Percentiles rank a stretch among this genome's conserved stretches.
Evolutionary conservation across 2,329 filamentous ascomycete genomes (phyloP).

Genomic region (Penicillium griseofulvum): DNA sequence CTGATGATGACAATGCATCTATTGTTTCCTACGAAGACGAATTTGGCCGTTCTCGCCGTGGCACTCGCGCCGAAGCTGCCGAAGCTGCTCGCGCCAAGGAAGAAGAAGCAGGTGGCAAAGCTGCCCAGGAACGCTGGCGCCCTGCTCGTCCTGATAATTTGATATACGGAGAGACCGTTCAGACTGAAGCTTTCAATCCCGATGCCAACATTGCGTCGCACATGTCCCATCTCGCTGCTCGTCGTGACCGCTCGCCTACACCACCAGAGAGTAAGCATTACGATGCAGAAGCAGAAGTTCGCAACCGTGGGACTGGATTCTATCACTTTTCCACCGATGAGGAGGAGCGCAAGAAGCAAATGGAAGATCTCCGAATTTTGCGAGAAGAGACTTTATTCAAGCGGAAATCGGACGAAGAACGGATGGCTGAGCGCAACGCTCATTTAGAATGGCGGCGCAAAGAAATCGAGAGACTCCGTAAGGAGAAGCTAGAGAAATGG

Average conservation of each 20-base stretch:
- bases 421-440: conserved; percentile 57
- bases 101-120: conserved; percentile 20
- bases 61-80: conserved; percentile 67
- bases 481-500: conserved; percentile 37
- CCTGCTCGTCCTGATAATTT: conserved; percentile 63
- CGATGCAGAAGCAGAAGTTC: conserved; percentile 76
- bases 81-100: conserved; percentile 57
- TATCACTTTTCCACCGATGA: conserved; percentile 83
- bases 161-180: conserved; percentile 83
- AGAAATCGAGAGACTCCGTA: conserved; percentile 44
- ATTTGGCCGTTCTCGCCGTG: conserved; percentile 77
- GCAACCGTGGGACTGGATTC: conserved; percentile 86
- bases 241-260: conserved; percentile 74
- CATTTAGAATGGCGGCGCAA: conserved; percentile 54
- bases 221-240: conserved; percentile 76
- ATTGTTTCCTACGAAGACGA: conserved; percentile 88
- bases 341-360: conserved; percentile 65
- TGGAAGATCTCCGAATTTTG: conserved; percentile 68
- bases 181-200: conserved; percentile 77
- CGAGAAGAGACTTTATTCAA: conserved; percentile 66
- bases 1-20: conserved; percentile 53
- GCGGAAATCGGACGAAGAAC: conserved; percentile 56
- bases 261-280: conserved; percentile 82
- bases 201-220: conserved; percentile 61
- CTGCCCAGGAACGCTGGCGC: conserved; percentile 30